phyloP scores from a whole-genome alignment of 805 yeast species.

The Peterozyma xylosa region DNA sequence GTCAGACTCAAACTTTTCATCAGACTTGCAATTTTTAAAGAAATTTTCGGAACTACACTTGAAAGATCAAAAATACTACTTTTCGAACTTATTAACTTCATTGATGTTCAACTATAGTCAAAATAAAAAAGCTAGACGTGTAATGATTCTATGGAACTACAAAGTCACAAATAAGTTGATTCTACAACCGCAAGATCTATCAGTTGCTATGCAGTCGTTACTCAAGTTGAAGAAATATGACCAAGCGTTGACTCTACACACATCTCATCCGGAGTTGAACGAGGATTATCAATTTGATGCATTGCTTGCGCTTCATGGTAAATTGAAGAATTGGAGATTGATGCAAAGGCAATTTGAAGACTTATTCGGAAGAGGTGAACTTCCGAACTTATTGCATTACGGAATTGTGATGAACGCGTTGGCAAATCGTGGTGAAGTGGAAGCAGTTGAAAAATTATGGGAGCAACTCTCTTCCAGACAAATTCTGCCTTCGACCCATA shows the following conservation, averaged over 20 bases:
- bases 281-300: slow-evolving; percentile 39
- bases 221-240: slow-evolving; percentile 14
- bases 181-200: slow-evolving; percentile 5
- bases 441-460: slow-evolving; percentile 42
- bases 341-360: slow-evolving; percentile 51
- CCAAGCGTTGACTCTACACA: slow-evolving; percentile 26
- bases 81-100: too few relatives aligned
- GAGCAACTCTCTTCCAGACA: slow-evolving; percentile 36
- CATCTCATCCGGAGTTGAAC: slow-evolving; percentile 31
- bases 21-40: too few relatives aligned
- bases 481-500: slow-evolving; percentile 35
- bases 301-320: slow-evolving; percentile 37
- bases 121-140: background rate
- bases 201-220: slow-evolving; percentile 11
- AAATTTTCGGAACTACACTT: too few relatives aligned
- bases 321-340: slow-evolving; percentile 40
- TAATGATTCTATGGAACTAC: slow-evolving; percentile 1
- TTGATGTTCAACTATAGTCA: background rate
- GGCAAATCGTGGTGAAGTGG: slow-evolving; percentile 39
- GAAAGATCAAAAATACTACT: too few relatives aligned
- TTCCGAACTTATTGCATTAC: slow-evolving; percentile 42
- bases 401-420: slow-evolving; percentile 54
- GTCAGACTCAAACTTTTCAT: too few relatives aligned
- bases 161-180: background rate
- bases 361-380: slow-evolving; percentile 42